Conservation (phyloP, 163 green algal genomes). For the Scenedesmus sp. region DNA sequence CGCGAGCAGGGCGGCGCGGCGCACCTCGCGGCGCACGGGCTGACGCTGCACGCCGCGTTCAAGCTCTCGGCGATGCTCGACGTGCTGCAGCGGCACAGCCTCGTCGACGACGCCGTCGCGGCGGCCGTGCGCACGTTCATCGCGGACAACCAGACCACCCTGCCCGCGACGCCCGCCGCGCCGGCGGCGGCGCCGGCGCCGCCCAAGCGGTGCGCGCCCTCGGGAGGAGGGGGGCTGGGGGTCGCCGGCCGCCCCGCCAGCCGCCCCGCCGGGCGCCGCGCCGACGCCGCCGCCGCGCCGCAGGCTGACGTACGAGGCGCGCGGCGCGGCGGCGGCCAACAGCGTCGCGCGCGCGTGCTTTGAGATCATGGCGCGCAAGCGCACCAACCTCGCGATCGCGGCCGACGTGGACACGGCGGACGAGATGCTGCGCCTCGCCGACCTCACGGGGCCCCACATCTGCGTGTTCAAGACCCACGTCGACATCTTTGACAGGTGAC, state of each 20-base stretch:
- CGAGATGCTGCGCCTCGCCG: constrained; percentile 91
- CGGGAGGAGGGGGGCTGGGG: too few species aligned
- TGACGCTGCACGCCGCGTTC: constrained; percentile 92
- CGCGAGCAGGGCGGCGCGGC: constrained; percentile 94
- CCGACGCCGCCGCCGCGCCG: too few species aligned
- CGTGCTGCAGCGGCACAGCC: constrained; percentile 73
- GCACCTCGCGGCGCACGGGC: constrained; percentile 75
- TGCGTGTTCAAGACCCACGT: constrained; percentile 99
- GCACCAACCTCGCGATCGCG: constrained; percentile 96
- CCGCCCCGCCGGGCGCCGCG: too few species aligned
- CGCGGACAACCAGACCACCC: constrained; percentile 89
- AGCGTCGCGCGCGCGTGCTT: constrained; percentile 80
- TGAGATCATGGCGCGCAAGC: constrained; percentile 95
- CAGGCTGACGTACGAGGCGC: constrained; percentile 85
- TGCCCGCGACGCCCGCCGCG: constrained; percentile 48
- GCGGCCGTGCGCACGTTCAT: constrained; percentile 90
- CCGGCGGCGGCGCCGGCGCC: constrained; percentile 45
- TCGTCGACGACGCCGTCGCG: constrained; percentile 74
- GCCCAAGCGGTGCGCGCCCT: constrained; percentile 54
- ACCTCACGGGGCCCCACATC: constrained; percentile 87
- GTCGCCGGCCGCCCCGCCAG: not conserved
- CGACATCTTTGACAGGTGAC: constrained; percentile 85
- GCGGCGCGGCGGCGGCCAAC: constrained; percentile 81
- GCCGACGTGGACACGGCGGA: constrained; percentile 92
- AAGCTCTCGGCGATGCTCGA: constrained; percentile 92